phyloP scores from a whole-genome alignment of 768 basidiomycete species.

The Mycena chlorophos region DNA sequence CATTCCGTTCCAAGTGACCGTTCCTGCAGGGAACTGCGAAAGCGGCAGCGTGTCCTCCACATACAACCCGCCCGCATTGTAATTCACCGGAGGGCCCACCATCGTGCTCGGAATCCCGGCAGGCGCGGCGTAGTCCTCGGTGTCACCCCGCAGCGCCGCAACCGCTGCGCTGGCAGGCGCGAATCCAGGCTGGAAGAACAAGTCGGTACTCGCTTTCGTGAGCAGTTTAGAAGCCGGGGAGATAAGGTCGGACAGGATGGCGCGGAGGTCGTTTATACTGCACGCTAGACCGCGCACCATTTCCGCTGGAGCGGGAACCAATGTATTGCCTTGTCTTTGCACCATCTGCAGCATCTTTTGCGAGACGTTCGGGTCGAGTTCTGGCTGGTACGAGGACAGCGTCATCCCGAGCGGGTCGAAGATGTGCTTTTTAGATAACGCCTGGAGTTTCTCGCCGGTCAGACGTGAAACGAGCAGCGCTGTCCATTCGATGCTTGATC shows the following conservation, averaged over 20 bases:
- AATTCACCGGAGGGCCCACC: constrained; percentile 2
- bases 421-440: constrained; percentile 1
- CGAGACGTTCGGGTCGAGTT: not conserved
- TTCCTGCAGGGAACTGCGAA: constrained; percentile 7
- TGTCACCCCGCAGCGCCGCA: constrained; percentile 3
- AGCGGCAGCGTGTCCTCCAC: constrained; percentile 10
- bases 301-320: constrained; percentile 2
- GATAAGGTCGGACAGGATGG: constrained; percentile 13
- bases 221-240: constrained; percentile 10
- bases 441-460: not conserved
- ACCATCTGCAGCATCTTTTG: constrained; percentile 12
- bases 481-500: constrained; percentile 12
- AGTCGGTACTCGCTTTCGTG: not conserved
- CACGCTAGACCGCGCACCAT: not conserved
- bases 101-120: constrained; percentile 1
- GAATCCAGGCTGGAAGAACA: constrained; percentile 9
- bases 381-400: constrained; percentile 1
- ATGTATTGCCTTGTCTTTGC: not conserved
- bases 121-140: constrained; percentile 10
- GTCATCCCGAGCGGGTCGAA: constrained; percentile 10
- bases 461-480: constrained; percentile 4
- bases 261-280: constrained; percentile 7
- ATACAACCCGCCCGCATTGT: constrained; percentile 5
- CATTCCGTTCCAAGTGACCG: constrained; percentile 20
- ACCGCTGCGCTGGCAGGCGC: not conserved